These are phyloP conservation scores for Coemansia sp. DNA, from an alignment of 192 early-diverging fungal species.

Conservation along the genomic window DNA sequence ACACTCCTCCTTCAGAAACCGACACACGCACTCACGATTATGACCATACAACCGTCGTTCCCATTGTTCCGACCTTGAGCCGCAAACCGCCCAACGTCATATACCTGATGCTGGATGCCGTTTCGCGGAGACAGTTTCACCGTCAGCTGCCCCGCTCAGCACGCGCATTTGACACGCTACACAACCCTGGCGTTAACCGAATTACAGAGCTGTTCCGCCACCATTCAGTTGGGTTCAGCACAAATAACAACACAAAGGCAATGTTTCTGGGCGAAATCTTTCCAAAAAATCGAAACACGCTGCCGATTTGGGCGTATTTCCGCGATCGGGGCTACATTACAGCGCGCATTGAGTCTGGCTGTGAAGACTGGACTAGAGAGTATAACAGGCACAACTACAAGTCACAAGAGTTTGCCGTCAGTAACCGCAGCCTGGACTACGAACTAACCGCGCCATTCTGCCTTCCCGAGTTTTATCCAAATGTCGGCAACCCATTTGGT, in stretches of 20 bases:
- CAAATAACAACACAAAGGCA: constrained; percentile 53
- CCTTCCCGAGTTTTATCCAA: constrained; percentile 52
- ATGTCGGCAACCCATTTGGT: constrained; percentile 51
- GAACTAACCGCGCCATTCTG: constrained; percentile 59
- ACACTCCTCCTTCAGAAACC: constrained; percentile 17
- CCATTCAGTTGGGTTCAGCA: constrained; percentile 55
- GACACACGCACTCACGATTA: constrained; percentile 19
- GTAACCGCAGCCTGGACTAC: constrained; percentile 50
- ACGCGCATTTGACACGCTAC: constrained; percentile 17
- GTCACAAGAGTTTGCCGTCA: constrained; percentile 26
- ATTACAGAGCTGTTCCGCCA: constrained; percentile 56
- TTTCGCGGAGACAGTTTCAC: constrained; percentile 54
- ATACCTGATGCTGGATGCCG: constrained; percentile 56
- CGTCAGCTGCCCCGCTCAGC: constrained; percentile 54
- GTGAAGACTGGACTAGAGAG: constrained; percentile 55
- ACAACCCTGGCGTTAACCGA: constrained; percentile 24
- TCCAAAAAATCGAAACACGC: constrained; percentile 22
- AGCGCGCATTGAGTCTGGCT: constrained; percentile 51
- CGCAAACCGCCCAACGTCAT: constrained; percentile 51
- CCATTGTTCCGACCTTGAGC: neutral
- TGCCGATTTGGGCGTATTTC: constrained; percentile 60
- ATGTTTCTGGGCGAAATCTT: constrained; percentile 47
- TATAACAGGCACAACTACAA: constrained; percentile 32
- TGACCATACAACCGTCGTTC: neutral
- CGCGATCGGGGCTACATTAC: constrained; percentile 57